phyloP scores from a whole-genome alignment of 2,329 filamentous ascomycete genomes.

The Ceratocystis huliohia region DNA sequence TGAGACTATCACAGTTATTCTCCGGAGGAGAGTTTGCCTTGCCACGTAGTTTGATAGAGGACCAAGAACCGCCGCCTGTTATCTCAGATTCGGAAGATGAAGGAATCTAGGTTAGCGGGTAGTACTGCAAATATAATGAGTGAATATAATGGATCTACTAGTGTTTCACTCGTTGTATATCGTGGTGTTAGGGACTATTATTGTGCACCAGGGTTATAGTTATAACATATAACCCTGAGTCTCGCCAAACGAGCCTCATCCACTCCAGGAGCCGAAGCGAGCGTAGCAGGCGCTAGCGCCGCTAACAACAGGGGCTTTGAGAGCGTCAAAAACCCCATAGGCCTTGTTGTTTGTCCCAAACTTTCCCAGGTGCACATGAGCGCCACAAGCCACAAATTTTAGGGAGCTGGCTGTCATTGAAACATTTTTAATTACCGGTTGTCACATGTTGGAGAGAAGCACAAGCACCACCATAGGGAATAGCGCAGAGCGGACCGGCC shows the following conservation, averaged over 20 bases:
- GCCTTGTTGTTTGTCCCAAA: background rate
- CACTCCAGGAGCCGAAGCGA: background rate
- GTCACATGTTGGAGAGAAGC: conserved; percentile 9
- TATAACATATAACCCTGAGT: background rate
- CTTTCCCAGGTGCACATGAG: too few relatives aligned
- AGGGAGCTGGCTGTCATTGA: background rate
- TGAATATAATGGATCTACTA: too few relatives aligned
- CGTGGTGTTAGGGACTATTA: background rate
- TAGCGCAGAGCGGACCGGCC: too few relatives aligned
- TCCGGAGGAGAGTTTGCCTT: conserved; percentile 38
- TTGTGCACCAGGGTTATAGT: background rate
- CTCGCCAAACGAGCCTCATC: background rate
- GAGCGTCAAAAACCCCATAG: background rate
- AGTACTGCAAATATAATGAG: too few relatives aligned
- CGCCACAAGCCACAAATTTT: background rate
- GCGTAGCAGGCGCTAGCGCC: background rate
- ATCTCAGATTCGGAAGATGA: conserved; percentile 32
- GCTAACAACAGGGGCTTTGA: background rate
- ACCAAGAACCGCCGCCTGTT: conserved; percentile 26
- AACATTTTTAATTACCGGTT: conserved; percentile 7
- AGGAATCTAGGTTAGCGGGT: background rate
- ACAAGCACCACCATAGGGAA: background rate
- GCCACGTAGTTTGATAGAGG: conserved; percentile 35
- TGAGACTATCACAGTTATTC: conserved; percentile 36
- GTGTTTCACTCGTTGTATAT: too few relatives aligned